Percentiles rank a stretch among this genome's conserved stretches.
Conservation (phyloP, 495 filamentous ascomycete genomes). For the Trichoderma asperelloides region DNA sequence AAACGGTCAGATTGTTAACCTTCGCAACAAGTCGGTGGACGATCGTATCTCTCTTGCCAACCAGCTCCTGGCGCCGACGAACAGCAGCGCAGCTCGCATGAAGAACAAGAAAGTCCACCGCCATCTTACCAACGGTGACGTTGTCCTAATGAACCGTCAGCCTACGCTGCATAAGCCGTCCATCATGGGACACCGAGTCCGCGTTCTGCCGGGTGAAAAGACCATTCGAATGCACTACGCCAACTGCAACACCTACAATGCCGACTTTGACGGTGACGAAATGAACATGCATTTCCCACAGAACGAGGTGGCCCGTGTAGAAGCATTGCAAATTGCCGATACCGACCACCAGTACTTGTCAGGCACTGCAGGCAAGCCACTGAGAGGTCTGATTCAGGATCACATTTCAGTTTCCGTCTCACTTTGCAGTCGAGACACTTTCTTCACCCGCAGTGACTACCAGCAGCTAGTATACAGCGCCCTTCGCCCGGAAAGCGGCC, state of each 20-base stretch:
- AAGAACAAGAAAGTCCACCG: constrained; percentile 95
- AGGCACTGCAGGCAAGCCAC: constrained; percentile 84
- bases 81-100: constrained; percentile 59
- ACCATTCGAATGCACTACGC: constrained; percentile 99
- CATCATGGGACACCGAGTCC: constrained; percentile 95
- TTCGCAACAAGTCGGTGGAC: constrained; percentile 75
- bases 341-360: constrained; percentile 97
- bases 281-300: constrained; percentile 99
- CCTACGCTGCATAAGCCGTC: constrained; percentile 99
- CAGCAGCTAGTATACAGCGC: constrained; percentile 87
- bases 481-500: constrained; percentile 78
- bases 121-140: constrained; percentile 91
- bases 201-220: constrained; percentile 86
- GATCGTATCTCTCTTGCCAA: constrained; percentile 82
- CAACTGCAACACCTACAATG: constrained; percentile 99
- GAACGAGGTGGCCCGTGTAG: constrained; percentile 85
- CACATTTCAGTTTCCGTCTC: constrained; percentile 91
- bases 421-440: constrained; percentile 86
- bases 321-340: constrained; percentile 86
- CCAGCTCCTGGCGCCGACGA: constrained; percentile 83
- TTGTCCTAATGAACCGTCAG: constrained; percentile 98
- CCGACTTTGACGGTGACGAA: constrained; percentile 99
- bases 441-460: constrained; percentile 82
- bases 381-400: constrained; percentile 97
- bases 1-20: constrained; percentile 79